Conservation (phyloP, 495 filamentous ascomycete genomes). For the Tuber aestivum region DNA sequence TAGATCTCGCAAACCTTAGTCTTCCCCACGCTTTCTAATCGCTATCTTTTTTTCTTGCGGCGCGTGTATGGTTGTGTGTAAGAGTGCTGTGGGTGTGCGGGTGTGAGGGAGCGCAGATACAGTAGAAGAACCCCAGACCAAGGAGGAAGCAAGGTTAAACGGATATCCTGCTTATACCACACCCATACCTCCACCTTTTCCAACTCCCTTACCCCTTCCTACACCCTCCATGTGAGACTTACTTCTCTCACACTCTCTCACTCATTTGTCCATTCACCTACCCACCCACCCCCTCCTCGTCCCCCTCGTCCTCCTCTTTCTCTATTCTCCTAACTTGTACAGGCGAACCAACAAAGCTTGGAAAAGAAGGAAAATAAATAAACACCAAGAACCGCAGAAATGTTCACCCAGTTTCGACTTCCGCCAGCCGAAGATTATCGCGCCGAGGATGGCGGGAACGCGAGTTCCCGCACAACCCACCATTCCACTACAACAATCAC, state of each 20-base stretch:
- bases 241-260: background rate
- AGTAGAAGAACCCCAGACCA: background rate
- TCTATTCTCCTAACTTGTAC: background rate
- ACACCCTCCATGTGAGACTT: background rate
- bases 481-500: slow-evolving; percentile 5
- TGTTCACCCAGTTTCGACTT: slow-evolving; percentile 4
- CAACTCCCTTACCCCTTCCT: background rate
- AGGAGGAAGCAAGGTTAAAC: background rate
- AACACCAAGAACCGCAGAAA: background rate
- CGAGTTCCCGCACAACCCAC: slow-evolving; percentile 3
- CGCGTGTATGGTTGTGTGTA: background rate
- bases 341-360: background rate
- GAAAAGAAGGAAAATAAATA: slow-evolving; percentile 3
- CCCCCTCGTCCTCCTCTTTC: background rate
- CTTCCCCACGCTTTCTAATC: background rate
- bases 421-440: background rate
- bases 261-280: background rate
- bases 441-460: background rate
- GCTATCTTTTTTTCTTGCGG: background rate
- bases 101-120: background rate
- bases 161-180: background rate
- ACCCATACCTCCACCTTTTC: slow-evolving; percentile 1
- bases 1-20: background rate
- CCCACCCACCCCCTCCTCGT: background rate
- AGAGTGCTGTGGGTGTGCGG: background rate